Evolutionary conservation across 164 flowering plant genomes (phyloP).

Genomic region (Stephania yunnanensis): DNA sequence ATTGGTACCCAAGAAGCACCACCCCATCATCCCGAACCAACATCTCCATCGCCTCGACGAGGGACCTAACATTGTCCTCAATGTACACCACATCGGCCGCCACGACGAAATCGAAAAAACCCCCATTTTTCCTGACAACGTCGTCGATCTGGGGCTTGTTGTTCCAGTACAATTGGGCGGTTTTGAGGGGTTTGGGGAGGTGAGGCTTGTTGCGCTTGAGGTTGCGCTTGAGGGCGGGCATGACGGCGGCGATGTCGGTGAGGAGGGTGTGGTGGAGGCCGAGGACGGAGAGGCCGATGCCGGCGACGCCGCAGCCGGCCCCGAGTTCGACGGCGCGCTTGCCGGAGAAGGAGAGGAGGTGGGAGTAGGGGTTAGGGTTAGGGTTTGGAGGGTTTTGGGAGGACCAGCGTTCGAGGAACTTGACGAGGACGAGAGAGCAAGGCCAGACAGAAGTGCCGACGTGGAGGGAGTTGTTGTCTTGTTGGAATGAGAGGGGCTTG

Average conservation of each 20-base stretch:
- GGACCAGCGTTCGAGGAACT: conserved; percentile 84
- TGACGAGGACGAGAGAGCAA: conserved; percentile 88
- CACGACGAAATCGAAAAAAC: conserved; percentile 69
- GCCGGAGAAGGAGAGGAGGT: conserved; percentile 53
- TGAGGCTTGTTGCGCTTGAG: conserved; percentile 69
- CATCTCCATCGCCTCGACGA: conserved; percentile 58
- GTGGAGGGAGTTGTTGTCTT: conserved; percentile 90
- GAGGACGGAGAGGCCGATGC: conserved; percentile 75
- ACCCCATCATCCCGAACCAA: conserved; percentile 56
- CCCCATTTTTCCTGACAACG: conserved; percentile 4
- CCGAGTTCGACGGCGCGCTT: conserved; percentile 82
- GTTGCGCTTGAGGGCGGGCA: conserved; percentile 85
- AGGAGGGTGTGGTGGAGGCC: conserved; percentile 71
- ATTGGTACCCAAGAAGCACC: conserved; percentile 76
- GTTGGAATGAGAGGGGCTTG: conserved; percentile 57
- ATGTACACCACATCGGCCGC: conserved; percentile 93
- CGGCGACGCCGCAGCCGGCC: conserved; percentile 79
- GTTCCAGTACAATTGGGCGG: conserved; percentile 59
- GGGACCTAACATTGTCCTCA: conserved; percentile 51
- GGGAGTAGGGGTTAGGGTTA: conserved; percentile 53
- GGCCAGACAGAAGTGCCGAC: conserved; percentile 99
- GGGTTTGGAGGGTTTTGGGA: conserved; percentile 15
- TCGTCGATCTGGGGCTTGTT: conserved; percentile 47
- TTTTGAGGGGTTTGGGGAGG: conserved; percentile 43
- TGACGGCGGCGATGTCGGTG: conserved; percentile 81